Base-by-base conservation (phyloP, 176 grass and related monocot genomes). In the Microstegium vimineum region DNA sequence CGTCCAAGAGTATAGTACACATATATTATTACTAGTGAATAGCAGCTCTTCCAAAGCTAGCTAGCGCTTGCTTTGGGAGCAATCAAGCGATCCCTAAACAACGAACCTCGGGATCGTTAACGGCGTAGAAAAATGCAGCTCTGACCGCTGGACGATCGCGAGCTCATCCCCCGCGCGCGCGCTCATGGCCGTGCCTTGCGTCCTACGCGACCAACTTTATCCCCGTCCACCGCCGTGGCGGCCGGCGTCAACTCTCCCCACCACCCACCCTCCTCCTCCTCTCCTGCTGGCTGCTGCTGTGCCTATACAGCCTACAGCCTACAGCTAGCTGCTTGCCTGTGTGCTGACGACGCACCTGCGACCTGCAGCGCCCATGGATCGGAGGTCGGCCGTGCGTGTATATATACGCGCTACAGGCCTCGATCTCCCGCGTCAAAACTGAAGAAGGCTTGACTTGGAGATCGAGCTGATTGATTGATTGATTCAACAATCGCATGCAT, bases 61-160 rank as follows among this genome's bases (percentile, higher is more conserved):
- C 49, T 54, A 16, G 66, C 37, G 38, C 79, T 91, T 91, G 89
- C 89, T 91, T 91, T 84, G 81, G 20, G 66, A 76, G 54, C 85
- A 91, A 90, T 90, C 79, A 82, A 90, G 66, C 59, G 45, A 90
- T 82, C 88, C 73, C 66, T 86, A 90, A 86, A 90, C 88, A 88
- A 86, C 36, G 62, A 69, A 26, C 93, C 71, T 99, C 91, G 93
- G 96, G 96, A 99, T 99, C 91, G 96, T 99, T 95, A 91, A 77
- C 62, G 28, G 51, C 59, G 73, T 97, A 93, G 84, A 83, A 91
- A 84, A 91, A 28, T 76, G 80, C 40, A 90, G 79, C 82, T 86
- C 82, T 86, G 74, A 76, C 76, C n/a, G 41, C 15, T 72, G n/a
- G 74, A 75, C 68, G 83, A 77, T 75, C 67, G 85, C 89, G 40